Evolutionary conservation across 169 alveolate species (phyloP).

Genomic region (Miamiensis avidus): DNA sequence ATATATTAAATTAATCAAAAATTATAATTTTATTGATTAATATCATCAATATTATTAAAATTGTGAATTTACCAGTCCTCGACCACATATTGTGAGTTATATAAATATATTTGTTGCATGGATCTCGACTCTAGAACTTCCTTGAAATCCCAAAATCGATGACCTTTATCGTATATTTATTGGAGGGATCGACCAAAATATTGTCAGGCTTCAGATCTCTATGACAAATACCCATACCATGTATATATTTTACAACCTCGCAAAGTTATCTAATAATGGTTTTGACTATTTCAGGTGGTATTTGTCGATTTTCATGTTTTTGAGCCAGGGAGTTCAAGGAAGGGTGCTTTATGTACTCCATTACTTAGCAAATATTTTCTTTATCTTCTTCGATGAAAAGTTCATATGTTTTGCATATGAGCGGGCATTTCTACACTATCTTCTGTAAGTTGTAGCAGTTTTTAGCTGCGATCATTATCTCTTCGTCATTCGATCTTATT

Average conservation of each 20-base stretch:
- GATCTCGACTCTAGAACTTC: constrained; percentile 8
- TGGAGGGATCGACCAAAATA: constrained; percentile 43
- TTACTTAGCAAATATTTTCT: constrained; percentile 58
- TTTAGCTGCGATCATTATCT: constrained; percentile 44
- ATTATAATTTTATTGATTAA: no score
- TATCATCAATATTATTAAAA: no score
- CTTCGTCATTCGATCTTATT: constrained; percentile 60
- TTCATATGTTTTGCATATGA: constrained; percentile 63
- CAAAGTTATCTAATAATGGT: constrained; percentile 61
- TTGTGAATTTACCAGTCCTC: constrained; percentile 47
- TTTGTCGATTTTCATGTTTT: constrained; percentile 49
- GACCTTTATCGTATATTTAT: constrained; percentile 42
- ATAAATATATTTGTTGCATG: not conserved
- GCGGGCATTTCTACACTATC: constrained; percentile 55
- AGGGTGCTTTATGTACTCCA: constrained; percentile 63
- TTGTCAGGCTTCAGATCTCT: constrained; percentile 82
- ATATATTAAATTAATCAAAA: no score
- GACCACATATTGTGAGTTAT: constrained; percentile 36
- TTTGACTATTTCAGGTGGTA: constrained; percentile 60
- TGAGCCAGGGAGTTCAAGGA: constrained; percentile 51
- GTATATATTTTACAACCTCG: constrained; percentile 66
- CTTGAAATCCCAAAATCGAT: constrained; percentile 52
- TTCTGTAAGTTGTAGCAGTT: constrained; percentile 59
- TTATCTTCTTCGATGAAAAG: constrained; percentile 58
- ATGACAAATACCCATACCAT: constrained; percentile 70